Percentiles rank a stretch among this genome's conserved stretches.
Conservation (phyloP, 768 basidiomycete species). For the Daedaleopsis nitida region DNA sequence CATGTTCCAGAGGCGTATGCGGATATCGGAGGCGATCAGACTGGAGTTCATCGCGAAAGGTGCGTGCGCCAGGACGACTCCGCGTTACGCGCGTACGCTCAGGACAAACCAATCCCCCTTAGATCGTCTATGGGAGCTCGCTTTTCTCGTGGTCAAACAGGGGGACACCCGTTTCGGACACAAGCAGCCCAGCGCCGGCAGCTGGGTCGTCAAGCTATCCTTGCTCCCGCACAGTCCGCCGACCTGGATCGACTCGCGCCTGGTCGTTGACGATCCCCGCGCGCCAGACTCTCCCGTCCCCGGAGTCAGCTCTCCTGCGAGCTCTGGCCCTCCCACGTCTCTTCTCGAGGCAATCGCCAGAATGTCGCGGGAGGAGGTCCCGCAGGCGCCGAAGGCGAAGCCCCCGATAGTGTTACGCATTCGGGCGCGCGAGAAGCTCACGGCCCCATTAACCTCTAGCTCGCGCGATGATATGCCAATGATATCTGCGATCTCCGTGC, state of each 20-base stretch:
- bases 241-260: conserved; percentile 55
- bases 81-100: background rate
- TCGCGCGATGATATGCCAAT: conserved; percentile 6
- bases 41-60: conserved; percentile 54
- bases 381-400: conserved; percentile 9
- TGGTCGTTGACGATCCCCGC: conserved; percentile 44
- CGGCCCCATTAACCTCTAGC: conserved; percentile 19
- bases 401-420: conserved; percentile 13
- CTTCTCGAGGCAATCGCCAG: conserved; percentile 3
- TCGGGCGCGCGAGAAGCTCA: conserved; percentile 25
- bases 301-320: background rate
- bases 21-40: conserved; percentile 51
- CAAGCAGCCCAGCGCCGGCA: conserved; percentile 15
- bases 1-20: conserved; percentile 72
- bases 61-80: conserved; percentile 20
- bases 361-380: conserved; percentile 3
- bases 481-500: conserved; percentile 34
- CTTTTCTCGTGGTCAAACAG: conserved; percentile 36
- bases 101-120: background rate
- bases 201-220: conserved; percentile 49
- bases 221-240: conserved; percentile 60
- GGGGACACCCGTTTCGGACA: conserved; percentile 1
- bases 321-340: conserved; percentile 4
- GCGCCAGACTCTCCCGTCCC: conserved; percentile 2
- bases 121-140: conserved; percentile 62